Evolutionary conservation across 1,139 yeast genomes (phyloP), one percentile per base, ranked within the genome.

Genomic region (Blastobotrys petasosporus): DNA sequence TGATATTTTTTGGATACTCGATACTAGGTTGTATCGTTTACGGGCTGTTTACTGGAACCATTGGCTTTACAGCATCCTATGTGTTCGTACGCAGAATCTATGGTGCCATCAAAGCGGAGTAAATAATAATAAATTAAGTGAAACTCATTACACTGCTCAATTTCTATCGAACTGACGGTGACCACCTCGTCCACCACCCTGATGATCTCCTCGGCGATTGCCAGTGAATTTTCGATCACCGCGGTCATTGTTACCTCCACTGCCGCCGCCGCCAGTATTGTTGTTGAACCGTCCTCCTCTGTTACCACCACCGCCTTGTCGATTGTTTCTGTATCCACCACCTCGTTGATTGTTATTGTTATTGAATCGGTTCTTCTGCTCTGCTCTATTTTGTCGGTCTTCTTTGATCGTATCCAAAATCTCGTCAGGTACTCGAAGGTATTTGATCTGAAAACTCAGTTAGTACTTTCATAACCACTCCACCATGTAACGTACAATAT

Each of bases 31-130:
- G 85, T 57, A 59, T 75, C 5, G 65, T 82, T 41, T 71, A 85
- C 48, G 85, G 90, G 1, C 67, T 83, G 32, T 79, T 85, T 2
- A 80, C 87, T 55, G 96, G 96, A 7, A 74, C 94, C 0, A 71
- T 86, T 30, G 88, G 90, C 3, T 75, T 84, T 44, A 62, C 81
- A 42, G 73, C 86, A 7, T 82, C 87, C 1, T 74, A 80, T 41
- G 48, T 74, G 3, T 82, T 83, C 61, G 76, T 82, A 31, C 72
- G 74, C 54, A 74, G 67, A 53, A 75, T 82, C 31, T 82, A 79
- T 59, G 71, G 76, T 15, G 76, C 80, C 3, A 68, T 75, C 39
- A 82, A 82, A 62, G 68, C 73, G 8, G 87, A 82, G 54, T 44
- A 42, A 38, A 36, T 43, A 34, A 33, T n/a, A 33, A 38, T 10